These are phyloP conservation scores for Aspergillus steynii DNA, from an alignment of 495 filamentous ascomycete genomes.

Conservation along the genomic window DNA sequence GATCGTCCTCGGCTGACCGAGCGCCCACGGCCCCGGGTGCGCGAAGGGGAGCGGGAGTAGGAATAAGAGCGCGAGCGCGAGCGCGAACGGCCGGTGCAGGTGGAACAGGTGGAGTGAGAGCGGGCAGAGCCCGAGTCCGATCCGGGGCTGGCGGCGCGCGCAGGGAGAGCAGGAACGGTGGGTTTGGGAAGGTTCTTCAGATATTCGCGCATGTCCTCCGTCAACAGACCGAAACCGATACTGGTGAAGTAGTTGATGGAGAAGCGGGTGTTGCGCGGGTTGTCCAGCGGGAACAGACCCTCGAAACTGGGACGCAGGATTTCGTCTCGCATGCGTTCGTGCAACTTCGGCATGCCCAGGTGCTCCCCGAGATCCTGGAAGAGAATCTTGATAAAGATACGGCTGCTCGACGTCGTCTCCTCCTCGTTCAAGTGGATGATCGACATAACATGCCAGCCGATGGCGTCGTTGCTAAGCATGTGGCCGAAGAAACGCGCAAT, in stretches of 20 bases:
- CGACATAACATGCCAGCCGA: slow-evolving; percentile 88
- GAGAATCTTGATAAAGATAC: slow-evolving; percentile 97
- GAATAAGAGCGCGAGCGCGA: slow-evolving; percentile 42
- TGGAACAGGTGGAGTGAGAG: slow-evolving; percentile 60
- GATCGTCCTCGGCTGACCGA: slow-evolving; percentile 33
- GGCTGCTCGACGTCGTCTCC: slow-evolving; percentile 89
- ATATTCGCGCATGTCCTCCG: slow-evolving; percentile 90
- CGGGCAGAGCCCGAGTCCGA: slow-evolving; percentile 59
- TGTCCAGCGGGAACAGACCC: slow-evolving; percentile 86
- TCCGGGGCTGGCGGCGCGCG: slow-evolving; percentile 53
- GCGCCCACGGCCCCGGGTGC: slow-evolving; percentile 28
- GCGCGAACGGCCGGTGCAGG: slow-evolving; percentile 38
- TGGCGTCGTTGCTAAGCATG: slow-evolving; percentile 78
- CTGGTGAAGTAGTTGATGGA: slow-evolving; percentile 99
- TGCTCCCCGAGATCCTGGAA: slow-evolving; percentile 91
- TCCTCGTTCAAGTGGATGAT: slow-evolving; percentile 90
- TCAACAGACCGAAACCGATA: slow-evolving; percentile 91
- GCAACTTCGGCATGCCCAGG: slow-evolving; percentile 77
- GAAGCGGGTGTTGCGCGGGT: slow-evolving; percentile 87
- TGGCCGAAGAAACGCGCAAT: slow-evolving; percentile 95
- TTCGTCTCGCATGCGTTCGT: slow-evolving; percentile 73
- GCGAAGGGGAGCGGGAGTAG: slow-evolving; percentile 41
- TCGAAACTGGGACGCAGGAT: slow-evolving; percentile 74
- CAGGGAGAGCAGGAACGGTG: slow-evolving; percentile 64
- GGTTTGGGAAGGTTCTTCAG: slow-evolving; percentile 85